Evolutionary conservation across 192 early-diverging fungal species (phyloP).

Genomic region (Entrophospora sp.): DNA sequence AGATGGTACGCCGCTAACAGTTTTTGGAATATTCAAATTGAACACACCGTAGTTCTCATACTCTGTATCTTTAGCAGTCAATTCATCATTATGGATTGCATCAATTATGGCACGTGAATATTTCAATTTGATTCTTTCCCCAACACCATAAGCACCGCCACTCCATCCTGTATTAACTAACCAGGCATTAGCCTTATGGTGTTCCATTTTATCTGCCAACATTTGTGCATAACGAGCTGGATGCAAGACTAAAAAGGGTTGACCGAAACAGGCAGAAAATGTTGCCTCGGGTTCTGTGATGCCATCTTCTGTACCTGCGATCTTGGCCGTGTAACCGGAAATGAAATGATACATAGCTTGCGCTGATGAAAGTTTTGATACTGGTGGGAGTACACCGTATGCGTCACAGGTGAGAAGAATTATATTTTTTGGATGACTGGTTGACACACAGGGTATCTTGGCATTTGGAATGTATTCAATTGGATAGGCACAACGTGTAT

Average conservation of each 20-base stretch:
- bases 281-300: constrained; percentile 86
- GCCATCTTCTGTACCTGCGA: constrained; percentile 94
- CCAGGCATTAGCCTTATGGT: constrained; percentile 82
- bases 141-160: constrained; percentile 84
- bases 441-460: constrained; percentile 82
- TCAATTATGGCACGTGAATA: constrained; percentile 97
- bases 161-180: constrained; percentile 97
- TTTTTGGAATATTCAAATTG: constrained; percentile 78
- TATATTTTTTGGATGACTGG: constrained; percentile 85
- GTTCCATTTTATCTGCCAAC: constrained; percentile 90
- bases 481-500: constrained; percentile 94
- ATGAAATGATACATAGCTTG: constrained; percentile 98
- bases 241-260: constrained; percentile 94
- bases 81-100: constrained; percentile 91
- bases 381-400: constrained; percentile 92
- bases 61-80: constrained; percentile 72
- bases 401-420: constrained; percentile 95
- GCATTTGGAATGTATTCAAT: constrained; percentile 94
- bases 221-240: constrained; percentile 93
- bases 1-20: constrained; percentile 63
- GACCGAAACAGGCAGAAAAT: constrained; percentile 90
- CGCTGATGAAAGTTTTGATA: constrained; percentile 72
- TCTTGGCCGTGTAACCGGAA: constrained; percentile 96
- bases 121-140: constrained; percentile 89
- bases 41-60: constrained; percentile 84